A percentile compares a stretch with the other conserved stretches of the same genome.
These are phyloP conservation scores for Myriosclerotinia duriaeana DNA, from an alignment of 2,329 filamentous ascomycete species.

Conservation along the genomic window DNA sequence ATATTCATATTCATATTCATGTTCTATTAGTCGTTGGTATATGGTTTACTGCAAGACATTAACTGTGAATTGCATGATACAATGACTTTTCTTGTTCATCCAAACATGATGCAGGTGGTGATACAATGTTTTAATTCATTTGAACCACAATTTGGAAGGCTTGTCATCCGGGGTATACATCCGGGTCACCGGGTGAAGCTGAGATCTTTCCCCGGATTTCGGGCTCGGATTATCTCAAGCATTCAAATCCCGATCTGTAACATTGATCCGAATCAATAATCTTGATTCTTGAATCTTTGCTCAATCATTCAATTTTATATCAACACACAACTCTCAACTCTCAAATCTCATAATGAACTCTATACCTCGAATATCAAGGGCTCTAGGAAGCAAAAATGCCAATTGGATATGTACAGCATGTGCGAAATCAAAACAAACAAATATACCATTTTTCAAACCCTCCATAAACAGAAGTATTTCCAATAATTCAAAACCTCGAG, in stretches of 20 bases:
- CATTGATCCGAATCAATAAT: neutral
- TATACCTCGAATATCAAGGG: conserved; percentile 30
- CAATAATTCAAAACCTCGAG: conserved; percentile 35
- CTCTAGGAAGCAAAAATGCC: conserved; percentile 33
- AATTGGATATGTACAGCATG: conserved; percentile 39
- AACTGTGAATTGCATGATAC: too few relatives aligned
- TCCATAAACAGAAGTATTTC: conserved; percentile 33
- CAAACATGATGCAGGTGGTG: too few relatives aligned
- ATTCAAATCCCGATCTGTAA: neutral
- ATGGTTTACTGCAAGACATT: too few relatives aligned
- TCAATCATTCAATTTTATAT: conserved; percentile 6
- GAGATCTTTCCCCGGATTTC: conserved; percentile 11
- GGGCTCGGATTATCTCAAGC: conserved; percentile 15
- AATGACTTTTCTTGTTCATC: too few relatives aligned
- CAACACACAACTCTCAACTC: neutral
- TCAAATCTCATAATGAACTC: conserved; percentile 24
- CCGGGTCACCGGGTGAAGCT: too few relatives aligned
- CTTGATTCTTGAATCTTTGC: neutral
- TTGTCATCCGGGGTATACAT: too few relatives aligned
- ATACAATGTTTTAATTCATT: too few relatives aligned
- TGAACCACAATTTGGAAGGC: too few relatives aligned
- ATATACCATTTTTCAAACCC: conserved; percentile 33
- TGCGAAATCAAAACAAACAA: conserved; percentile 25
- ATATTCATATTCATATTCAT: too few relatives aligned
- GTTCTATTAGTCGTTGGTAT: too few relatives aligned